Percentiles rank a stretch among this genome's conserved stretches.
Evolutionary conservation across 768 basidiomycete species (phyloP).

Genomic region (Rhizopogon roseolus): DNA sequence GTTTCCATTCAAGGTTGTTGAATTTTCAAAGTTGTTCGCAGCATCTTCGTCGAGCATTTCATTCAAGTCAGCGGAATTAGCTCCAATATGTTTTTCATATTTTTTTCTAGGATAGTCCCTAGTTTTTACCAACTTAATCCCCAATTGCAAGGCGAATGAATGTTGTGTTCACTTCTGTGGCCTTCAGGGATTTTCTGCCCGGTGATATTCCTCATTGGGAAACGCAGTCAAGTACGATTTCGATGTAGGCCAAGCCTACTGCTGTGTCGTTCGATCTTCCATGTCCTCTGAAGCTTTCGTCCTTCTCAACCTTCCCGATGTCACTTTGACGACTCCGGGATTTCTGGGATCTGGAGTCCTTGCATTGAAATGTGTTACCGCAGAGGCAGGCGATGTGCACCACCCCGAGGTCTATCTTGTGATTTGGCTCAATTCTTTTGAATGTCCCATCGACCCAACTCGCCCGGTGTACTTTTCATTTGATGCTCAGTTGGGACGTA

Average conservation of each 20-base stretch:
- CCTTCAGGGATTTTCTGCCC: not conserved
- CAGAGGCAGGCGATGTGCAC: conserved; percentile 22
- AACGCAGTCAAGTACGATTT: too few species aligned
- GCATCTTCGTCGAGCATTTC: too few species aligned
- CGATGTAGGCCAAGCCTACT: too few species aligned
- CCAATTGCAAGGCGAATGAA: too few species aligned
- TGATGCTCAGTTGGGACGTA: conserved; percentile 6
- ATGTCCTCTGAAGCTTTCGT: conserved; percentile 43
- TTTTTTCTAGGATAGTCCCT: too few species aligned
- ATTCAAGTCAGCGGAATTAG: too few species aligned
- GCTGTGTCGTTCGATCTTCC: not conserved
- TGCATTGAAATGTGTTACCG: conserved; percentile 54
- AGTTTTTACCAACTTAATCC: too few species aligned
- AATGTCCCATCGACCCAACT: conserved; percentile 58
- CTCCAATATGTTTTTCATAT: too few species aligned
- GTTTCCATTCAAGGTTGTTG: not conserved
- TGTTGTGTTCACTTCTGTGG: too few species aligned
- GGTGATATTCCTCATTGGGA: not conserved
- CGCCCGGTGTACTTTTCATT: conserved; percentile 35
- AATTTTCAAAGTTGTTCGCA: too few species aligned
- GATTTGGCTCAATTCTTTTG: conserved; percentile 48
- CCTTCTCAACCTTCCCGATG: conserved; percentile 48
- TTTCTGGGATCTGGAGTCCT: conserved; percentile 38
- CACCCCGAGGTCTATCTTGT: conserved; percentile 60
- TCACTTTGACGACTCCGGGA: conserved; percentile 33